Percentiles rank a stretch among this genome's conserved stretches.
phyloP scores from a whole-genome alignment of 768 basidiomycete genomes.

The Suillus lakei region DNA sequence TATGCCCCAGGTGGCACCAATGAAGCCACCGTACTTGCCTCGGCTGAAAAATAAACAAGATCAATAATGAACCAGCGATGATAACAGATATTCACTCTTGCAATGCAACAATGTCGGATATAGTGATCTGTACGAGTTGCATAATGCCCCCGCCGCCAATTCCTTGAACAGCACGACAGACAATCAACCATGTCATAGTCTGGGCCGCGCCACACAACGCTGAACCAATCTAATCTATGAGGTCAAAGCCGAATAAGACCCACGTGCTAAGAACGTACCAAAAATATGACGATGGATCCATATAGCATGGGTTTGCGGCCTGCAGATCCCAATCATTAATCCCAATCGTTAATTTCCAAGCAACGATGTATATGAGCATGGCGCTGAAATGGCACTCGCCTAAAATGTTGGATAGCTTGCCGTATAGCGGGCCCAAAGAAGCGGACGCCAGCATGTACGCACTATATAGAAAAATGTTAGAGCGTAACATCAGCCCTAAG shows the following conservation, averaged over 20 bases:
- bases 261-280: constrained; percentile 26
- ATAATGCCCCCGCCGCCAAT: constrained; percentile 47
- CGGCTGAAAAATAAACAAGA: constrained; percentile 29
- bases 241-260: neutral
- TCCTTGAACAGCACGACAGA: constrained; percentile 48
- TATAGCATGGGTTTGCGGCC: constrained; percentile 45
- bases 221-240: constrained; percentile 34
- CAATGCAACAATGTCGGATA: constrained; percentile 44
- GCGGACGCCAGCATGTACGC: constrained; percentile 52
- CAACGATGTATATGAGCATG: neutral
- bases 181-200: constrained; percentile 47
- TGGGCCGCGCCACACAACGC: constrained; percentile 49
- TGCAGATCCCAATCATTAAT: constrained; percentile 9
- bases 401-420: constrained; percentile 48
- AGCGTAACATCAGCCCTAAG: neutral
- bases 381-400: constrained; percentile 24
- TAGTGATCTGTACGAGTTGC: constrained; percentile 43
- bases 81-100: constrained; percentile 27
- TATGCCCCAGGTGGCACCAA: constrained; percentile 48
- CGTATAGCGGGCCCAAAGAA: constrained; percentile 49
- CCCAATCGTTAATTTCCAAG: constrained; percentile 1
- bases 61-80: neutral
- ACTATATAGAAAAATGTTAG: constrained; percentile 24
- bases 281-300: constrained; percentile 40
- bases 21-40: constrained; percentile 43